Evolutionary conservation across 345 rosid genomes (phyloP), one percentile per base, ranked within the genome.

Genomic region (Schrenkiella parvula): DNA sequence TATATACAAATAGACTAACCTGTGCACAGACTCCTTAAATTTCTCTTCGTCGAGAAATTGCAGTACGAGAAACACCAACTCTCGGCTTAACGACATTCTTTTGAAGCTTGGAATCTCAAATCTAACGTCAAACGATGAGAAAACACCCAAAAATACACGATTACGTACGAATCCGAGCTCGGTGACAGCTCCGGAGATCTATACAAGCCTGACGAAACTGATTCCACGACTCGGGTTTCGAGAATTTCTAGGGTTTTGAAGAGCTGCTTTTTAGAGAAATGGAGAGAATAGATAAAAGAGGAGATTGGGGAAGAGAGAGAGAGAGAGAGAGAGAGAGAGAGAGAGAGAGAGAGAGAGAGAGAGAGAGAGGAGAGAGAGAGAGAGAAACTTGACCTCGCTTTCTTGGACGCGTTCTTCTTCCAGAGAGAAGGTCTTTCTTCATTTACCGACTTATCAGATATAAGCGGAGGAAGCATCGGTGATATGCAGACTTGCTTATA

Each of bases 31-130:
- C 75, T 93, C 97, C 78, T 85, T 87, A 52, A 84, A 93, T 72
- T 90, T 88, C 82, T 93, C 93, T 78, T 93, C 98, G 46, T 90
- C 96, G 5, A 93, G 97, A 69, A 93, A 93, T 74, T 93, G 98
- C 53, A 93, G 97, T 77, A 90, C 85, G 68, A 90, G 93, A 75
- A 87, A 87, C 81, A 93, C 98, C 82, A 90, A 71, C 81, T 93
- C 98, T 66, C 96, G 83, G 81, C 92, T 90, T 76, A 90, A 77
- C 51, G 95, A 81, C 98, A 90, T 90, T 29, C 56, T 57, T 22
- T 17, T 8, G 8, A 53, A 53, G 26, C 63, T 62, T 4, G 4
- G 21, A 26, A 34, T 8, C 77, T 46, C 66, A 34, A 73, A 65
- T 71, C 69, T 4, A 1, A 64, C 51, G 58, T 11, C 28, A n/a